A percentile compares a stretch with the other conserved stretches of the same genome.
Evolutionary conservation across 1,139 yeast genomes (phyloP).

Genomic region (Protomyces macrosporus): DNA sequence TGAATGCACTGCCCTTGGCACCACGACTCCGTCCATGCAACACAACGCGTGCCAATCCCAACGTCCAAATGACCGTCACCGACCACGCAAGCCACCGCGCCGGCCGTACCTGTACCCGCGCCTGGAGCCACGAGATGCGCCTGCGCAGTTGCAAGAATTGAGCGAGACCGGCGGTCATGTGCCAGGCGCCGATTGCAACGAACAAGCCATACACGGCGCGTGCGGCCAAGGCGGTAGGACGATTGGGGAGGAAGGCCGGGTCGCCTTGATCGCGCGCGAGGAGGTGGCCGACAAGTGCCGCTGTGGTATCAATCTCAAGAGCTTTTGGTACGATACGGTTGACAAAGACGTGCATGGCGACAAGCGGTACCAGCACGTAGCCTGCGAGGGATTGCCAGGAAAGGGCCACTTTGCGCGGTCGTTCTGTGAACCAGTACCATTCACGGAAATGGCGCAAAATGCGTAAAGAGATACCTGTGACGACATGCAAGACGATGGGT

Average conservation of each 20-base stretch:
- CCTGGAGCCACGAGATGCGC: not conserved
- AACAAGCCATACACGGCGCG: not conserved
- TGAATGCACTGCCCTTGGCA: not conserved
- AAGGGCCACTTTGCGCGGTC: conserved; percentile 1
- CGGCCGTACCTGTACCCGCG: not conserved
- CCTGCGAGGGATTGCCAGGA: conserved; percentile 21
- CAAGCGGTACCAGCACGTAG: conserved; percentile 7
- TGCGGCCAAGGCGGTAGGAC: not conserved
- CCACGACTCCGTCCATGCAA: not conserved
- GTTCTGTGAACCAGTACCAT: conserved; percentile 10
- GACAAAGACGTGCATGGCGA: conserved; percentile 13
- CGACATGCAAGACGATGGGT: conserved; percentile 9
- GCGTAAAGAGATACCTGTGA: not conserved
- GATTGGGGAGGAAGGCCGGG: not conserved
- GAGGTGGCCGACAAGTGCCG: conserved; percentile 10
- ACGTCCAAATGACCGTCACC: not conserved
- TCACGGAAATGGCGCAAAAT: conserved; percentile 9
- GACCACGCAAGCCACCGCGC: not conserved
- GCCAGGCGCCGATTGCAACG: not conserved
- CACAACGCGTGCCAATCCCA: not conserved
- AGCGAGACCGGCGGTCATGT: not conserved
- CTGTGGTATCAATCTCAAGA: conserved; percentile 15
- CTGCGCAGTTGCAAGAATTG: not conserved
- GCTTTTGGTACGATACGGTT: conserved; percentile 10
- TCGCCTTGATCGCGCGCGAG: not conserved